These are phyloP conservation scores for Capronia coronata DNA, from an alignment of 2,329 filamentous ascomycete genomes.

Conservation along the genomic window DNA sequence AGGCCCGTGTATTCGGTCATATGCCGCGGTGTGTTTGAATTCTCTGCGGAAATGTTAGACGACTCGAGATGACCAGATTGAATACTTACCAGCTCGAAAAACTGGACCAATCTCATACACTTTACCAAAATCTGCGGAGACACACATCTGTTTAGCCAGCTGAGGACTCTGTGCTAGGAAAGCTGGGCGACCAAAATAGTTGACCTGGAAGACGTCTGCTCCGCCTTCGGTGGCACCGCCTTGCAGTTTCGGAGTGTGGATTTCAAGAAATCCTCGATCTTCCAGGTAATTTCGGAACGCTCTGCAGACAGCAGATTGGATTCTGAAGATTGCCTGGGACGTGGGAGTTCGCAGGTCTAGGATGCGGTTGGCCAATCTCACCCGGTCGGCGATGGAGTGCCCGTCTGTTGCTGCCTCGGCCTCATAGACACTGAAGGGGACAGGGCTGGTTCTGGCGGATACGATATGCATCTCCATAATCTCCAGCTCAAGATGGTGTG, in stretches of 20 bases:
- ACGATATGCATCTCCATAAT: constrained; percentile 61
- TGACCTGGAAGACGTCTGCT: constrained; percentile 81
- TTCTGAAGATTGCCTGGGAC: constrained; percentile 79
- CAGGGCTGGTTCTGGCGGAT: constrained; percentile 50
- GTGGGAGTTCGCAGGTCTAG: constrained; percentile 77
- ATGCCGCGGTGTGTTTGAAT: constrained; percentile 91
- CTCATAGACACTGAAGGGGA: constrained; percentile 65
- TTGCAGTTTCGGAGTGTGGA: constrained; percentile 87
- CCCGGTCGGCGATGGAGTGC: constrained; percentile 62
- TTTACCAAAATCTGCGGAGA: constrained; percentile 78
- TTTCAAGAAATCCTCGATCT: constrained; percentile 75
- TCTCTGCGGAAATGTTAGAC: constrained; percentile 51
- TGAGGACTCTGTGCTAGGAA: constrained; percentile 91
- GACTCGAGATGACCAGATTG: neutral
- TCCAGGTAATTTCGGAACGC: constrained; percentile 73
- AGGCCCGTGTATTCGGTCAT: constrained; percentile 91
- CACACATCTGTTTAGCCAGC: constrained; percentile 85
- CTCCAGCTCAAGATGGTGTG: constrained; percentile 69
- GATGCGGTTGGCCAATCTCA: constrained; percentile 70
- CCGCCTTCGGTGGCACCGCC: constrained; percentile 86
- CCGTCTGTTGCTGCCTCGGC: constrained; percentile 56
- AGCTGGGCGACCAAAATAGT: constrained; percentile 81
- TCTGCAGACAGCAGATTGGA: constrained; percentile 72
- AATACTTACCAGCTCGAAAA: constrained; percentile 58
- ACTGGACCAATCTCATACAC: constrained; percentile 88